Percentiles rank a stretch among this genome's conserved stretches.
Conservation (phyloP, 495 filamentous ascomycete genomes). For the Trichoderma orchidacearum region DNA sequence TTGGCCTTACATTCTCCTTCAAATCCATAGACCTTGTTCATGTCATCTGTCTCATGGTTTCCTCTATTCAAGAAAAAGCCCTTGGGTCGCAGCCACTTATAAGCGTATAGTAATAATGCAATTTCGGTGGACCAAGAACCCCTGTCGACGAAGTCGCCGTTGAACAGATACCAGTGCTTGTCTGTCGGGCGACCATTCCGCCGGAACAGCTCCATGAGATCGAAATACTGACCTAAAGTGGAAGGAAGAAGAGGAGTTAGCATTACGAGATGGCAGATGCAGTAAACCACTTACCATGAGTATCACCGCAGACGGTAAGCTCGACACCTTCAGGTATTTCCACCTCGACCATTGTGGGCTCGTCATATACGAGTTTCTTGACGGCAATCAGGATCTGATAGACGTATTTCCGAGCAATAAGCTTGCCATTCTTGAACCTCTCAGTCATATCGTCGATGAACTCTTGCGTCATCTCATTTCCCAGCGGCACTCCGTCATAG, state of each 20-base stretch:
- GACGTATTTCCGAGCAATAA: slow-evolving; percentile 88
- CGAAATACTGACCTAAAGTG: slow-evolving; percentile 79
- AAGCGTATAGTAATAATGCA: slow-evolving; percentile 82
- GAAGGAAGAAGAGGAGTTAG: slow-evolving; percentile 9
- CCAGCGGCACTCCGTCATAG: slow-evolving; percentile 77
- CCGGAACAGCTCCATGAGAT: slow-evolving; percentile 90
- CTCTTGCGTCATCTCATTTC: slow-evolving; percentile 79
- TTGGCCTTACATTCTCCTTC: slow-evolving; percentile 97
- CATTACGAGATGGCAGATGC: neutral
- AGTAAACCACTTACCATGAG: slow-evolving; percentile 54
- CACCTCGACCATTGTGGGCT: slow-evolving; percentile 95
- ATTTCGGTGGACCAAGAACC: slow-evolving; percentile 97
- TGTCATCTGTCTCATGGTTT: slow-evolving; percentile 99
- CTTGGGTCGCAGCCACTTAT: slow-evolving; percentile 87
- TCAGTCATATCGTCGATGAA: slow-evolving; percentile 96
- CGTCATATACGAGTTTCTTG: slow-evolving; percentile 75
- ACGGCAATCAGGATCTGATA: slow-evolving; percentile 90
- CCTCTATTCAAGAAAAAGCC: slow-evolving; percentile 93
- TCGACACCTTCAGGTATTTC: slow-evolving; percentile 60
- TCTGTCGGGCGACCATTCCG: slow-evolving; percentile 75
- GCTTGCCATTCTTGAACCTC: slow-evolving; percentile 92
- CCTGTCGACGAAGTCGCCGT: slow-evolving; percentile 96
- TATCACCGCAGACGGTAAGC: slow-evolving; percentile 94
- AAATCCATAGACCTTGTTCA: slow-evolving; percentile 98
- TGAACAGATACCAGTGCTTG: slow-evolving; percentile 90